A percentile compares a stretch with the other conserved stretches of the same genome.
Conservation (phyloP, 2,329 filamentous ascomycete species). For the Emericellopsis atlantica region DNA sequence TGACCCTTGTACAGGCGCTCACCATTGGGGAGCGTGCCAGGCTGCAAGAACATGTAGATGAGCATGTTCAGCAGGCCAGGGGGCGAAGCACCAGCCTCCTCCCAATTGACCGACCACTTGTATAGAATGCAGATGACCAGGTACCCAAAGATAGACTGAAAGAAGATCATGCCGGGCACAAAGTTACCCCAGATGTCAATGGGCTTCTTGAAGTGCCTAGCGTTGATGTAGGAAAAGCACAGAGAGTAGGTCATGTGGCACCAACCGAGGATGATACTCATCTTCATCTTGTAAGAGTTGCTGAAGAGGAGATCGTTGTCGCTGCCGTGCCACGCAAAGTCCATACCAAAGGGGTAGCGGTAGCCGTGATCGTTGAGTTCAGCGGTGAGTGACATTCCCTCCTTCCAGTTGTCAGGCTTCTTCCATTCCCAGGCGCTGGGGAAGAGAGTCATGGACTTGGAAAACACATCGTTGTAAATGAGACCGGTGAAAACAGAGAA, state of each 20-base stretch:
- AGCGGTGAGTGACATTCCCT: constrained; percentile 52
- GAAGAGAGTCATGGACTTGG: constrained; percentile 82
- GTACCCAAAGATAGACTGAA: constrained; percentile 97
- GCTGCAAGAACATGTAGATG: constrained; percentile 97
- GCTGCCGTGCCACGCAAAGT: constrained; percentile 92
- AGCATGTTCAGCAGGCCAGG: constrained; percentile 96
- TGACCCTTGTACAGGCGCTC: constrained; percentile 72
- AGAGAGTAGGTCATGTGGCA: constrained; percentile 98
- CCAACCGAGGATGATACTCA: constrained; percentile 96
- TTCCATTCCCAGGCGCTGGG: constrained; percentile 78
- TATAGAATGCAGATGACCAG: constrained; percentile 88
- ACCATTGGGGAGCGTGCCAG: constrained; percentile 49
- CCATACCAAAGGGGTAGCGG: constrained; percentile 89
- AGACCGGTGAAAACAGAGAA: constrained; percentile 97
- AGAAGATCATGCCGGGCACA: constrained; percentile 96
- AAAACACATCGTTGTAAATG: constrained; percentile 97
- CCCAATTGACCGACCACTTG: constrained; percentile 94
- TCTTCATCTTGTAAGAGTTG: constrained; percentile 99
- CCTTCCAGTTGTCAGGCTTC: constrained; percentile 52
- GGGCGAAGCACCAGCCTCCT: constrained; percentile 46
- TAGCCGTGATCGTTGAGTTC: constrained; percentile 56
- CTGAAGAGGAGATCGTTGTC: constrained; percentile 92
- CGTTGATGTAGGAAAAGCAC: constrained; percentile 85
- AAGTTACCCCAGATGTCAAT: constrained; percentile 98
- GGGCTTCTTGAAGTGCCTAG: constrained; percentile 83